Percentiles rank a stretch among this genome's conserved stretches.
These are phyloP conservation scores for Malassezia equina DNA, from an alignment of 1,284 basidiomycete genomes.

Conservation along the genomic window DNA sequence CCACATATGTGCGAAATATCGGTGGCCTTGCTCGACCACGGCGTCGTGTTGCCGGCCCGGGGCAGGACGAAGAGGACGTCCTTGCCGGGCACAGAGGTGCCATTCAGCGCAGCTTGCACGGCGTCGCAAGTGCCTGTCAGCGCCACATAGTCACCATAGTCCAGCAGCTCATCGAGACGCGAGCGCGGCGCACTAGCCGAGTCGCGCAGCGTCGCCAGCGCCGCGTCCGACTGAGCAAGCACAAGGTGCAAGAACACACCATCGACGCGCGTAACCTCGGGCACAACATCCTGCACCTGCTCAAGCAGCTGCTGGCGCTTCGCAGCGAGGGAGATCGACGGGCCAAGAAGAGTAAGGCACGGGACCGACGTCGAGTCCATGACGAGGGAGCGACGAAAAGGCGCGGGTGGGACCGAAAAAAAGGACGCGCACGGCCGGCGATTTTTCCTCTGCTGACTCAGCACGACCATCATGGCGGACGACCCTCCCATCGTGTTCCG, in stretches of 20 bases:
- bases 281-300: conserved; percentile 55
- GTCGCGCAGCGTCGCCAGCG: conserved; percentile 54
- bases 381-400: not conserved
- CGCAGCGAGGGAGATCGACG: conserved; percentile 49
- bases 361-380: conserved; percentile 1
- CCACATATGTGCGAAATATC: conserved; percentile 74
- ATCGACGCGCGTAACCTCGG: conserved; percentile 62
- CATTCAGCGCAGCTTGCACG: conserved; percentile 46
- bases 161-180: conserved; percentile 65
- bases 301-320: conserved; percentile 64
- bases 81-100: conserved; percentile 29
- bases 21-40: conserved; percentile 96
- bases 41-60: conserved; percentile 57
- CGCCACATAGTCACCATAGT: conserved; percentile 71
- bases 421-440: not conserved
- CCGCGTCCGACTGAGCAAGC: conserved; percentile 54
- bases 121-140: conserved; percentile 52
- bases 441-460: not conserved
- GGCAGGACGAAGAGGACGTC: conserved; percentile 39
- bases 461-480: conserved; percentile 9
- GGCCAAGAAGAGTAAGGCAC: conserved; percentile 42
- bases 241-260: conserved; percentile 80
- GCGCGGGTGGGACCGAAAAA: not conserved
- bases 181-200: conserved; percentile 52
- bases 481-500: conserved; percentile 10